A percentile compares a stretch with the other conserved stretches of the same genome.
Conservation (phyloP, 192 early-diverging fungal species). For the Dispira simplex region DNA sequence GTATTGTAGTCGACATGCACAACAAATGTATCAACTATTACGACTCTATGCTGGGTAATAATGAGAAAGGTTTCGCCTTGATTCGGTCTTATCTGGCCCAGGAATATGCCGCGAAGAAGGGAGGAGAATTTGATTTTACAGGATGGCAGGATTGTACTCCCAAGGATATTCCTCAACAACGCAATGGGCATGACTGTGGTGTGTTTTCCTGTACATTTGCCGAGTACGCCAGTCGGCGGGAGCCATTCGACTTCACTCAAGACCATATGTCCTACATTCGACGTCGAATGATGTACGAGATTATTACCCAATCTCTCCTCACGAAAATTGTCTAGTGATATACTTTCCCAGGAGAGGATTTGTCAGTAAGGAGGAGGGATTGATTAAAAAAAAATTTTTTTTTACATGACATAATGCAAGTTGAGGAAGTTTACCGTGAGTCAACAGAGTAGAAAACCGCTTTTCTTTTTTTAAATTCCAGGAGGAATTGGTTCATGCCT, state of each 20-base stretch:
- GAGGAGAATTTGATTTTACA: constrained; percentile 32
- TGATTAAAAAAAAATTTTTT: no score
- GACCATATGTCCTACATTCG: constrained; percentile 54
- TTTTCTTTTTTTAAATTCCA: no score
- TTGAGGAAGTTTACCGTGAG: no score
- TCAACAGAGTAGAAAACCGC: no score
- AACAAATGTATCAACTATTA: constrained; percentile 56
- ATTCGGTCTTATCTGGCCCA: constrained; percentile 47
- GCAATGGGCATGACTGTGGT: constrained; percentile 88
- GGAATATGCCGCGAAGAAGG: constrained; percentile 64
- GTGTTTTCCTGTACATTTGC: constrained; percentile 86
- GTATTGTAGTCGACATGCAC: constrained; percentile 40
- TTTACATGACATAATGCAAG: no score
- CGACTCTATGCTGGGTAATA: constrained; percentile 62
- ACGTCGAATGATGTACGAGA: constrained; percentile 59
- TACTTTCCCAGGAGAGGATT: no score
- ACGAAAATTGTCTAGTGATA: no score
- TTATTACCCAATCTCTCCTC: constrained; percentile 22
- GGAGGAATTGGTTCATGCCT: no score
- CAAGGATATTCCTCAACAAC: constrained; percentile 67
- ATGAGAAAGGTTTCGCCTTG: constrained; percentile 33
- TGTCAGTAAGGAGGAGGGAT: no score
- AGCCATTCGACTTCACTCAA: constrained; percentile 54
- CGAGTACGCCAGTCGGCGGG: constrained; percentile 46
- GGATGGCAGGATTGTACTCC: constrained; percentile 53